phyloP scores from a whole-genome alignment of 768 basidiomycete species.

The Lentinus tigrinus region DNA sequence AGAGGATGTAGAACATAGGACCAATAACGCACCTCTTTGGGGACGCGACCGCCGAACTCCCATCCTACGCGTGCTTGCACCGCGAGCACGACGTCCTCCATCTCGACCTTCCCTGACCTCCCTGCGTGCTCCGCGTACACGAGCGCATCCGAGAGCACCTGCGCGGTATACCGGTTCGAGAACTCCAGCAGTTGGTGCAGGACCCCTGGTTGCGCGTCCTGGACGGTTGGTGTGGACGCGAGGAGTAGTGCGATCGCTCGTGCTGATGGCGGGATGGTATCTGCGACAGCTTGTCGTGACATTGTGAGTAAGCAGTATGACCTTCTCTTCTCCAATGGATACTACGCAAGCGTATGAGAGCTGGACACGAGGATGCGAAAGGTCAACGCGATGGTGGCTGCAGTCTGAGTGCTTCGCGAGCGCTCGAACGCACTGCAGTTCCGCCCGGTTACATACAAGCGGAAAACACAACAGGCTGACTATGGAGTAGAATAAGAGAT shows the following conservation, averaged over 20 bases:
- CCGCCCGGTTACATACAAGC: too few relatives aligned
- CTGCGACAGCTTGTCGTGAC: slow-evolving; percentile 46
- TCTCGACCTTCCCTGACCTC: slow-evolving; percentile 72
- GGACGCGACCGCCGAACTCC: slow-evolving; percentile 88
- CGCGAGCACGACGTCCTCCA: slow-evolving; percentile 79
- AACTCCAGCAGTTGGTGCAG: slow-evolving; percentile 87
- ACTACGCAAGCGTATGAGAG: background rate
- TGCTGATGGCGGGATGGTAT: slow-evolving; percentile 82
- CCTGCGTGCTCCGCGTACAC: slow-evolving; percentile 89
- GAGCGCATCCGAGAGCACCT: slow-evolving; percentile 80
- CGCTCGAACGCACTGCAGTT: background rate
- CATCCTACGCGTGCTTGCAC: slow-evolving; percentile 89
- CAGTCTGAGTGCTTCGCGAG: background rate
- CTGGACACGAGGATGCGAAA: too few relatives aligned
- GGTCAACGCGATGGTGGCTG: too few relatives aligned
- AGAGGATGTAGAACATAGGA: background rate
- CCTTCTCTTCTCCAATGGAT: background rate
- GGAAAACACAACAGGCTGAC: too few relatives aligned
- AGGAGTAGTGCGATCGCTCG: slow-evolving; percentile 81
- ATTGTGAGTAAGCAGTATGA: slow-evolving; percentile 21
- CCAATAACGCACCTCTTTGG: slow-evolving; percentile 70
- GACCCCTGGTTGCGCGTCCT: slow-evolving; percentile 84
- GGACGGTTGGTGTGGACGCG: slow-evolving; percentile 79
- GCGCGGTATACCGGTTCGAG: slow-evolving; percentile 78
- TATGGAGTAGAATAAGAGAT: too few relatives aligned